These are phyloP conservation scores for Irpex lacteus DNA, from an alignment of 1,284 basidiomycete genomes.

Conservation along the genomic window DNA sequence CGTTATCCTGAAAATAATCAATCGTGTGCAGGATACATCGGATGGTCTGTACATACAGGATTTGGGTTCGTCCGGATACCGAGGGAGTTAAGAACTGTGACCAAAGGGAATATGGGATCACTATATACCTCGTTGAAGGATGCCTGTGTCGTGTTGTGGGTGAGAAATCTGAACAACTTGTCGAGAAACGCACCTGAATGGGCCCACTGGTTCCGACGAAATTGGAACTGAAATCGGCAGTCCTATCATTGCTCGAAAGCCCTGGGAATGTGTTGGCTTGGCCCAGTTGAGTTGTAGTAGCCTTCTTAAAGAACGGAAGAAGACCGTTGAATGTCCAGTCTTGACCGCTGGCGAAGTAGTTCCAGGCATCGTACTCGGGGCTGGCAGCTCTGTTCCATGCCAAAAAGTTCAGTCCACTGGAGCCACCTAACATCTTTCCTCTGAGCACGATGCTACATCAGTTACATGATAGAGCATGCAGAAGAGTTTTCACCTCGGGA, in stretches of 20 bases:
- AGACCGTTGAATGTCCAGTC: conserved; percentile 18
- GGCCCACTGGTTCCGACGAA: conserved; percentile 12
- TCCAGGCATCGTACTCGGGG: conserved; percentile 19
- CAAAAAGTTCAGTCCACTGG: conserved; percentile 19
- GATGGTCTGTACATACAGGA: conserved; percentile 16
- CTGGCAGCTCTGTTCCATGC: conserved; percentile 19
- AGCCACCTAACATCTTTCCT: conserved; percentile 22
- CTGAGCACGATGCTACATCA: conserved; percentile 1
- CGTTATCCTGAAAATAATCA: conserved; percentile 16
- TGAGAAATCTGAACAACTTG: background rate
- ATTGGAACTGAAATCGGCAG: conserved; percentile 4
- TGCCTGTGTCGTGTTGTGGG: conserved; percentile 2
- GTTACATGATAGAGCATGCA: background rate
- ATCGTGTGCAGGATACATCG: background rate
- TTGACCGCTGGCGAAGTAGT: conserved; percentile 1
- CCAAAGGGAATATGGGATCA: conserved; percentile 19
- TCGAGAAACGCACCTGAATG: background rate
- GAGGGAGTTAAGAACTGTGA: conserved; percentile 18
- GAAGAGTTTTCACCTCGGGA: background rate
- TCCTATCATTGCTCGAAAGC: conserved; percentile 1
- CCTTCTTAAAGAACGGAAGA: conserved; percentile 19
- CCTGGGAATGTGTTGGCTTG: conserved; percentile 5
- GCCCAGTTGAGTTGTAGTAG: conserved; percentile 8
- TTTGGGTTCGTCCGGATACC: conserved; percentile 21
- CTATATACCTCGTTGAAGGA: conserved; percentile 22